Conservation (phyloP, 1,284 basidiomycete genomes). For the Tylopilus sp. region DNA sequence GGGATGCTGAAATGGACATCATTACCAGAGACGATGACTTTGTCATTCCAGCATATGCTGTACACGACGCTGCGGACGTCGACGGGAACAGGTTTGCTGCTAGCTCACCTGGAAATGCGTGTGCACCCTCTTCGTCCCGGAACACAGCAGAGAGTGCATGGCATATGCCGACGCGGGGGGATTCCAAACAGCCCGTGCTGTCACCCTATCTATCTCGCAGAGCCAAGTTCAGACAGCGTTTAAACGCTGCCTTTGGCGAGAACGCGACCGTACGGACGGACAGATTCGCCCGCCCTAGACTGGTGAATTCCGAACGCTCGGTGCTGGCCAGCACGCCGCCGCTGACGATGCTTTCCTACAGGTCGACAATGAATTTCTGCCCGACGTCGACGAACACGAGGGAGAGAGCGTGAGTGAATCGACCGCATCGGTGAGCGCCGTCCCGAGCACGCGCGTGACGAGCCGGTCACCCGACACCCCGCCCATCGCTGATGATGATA, state of each 20-base stretch:
- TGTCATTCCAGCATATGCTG: background rate
- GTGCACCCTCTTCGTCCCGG: background rate
- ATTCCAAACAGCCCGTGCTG: background rate
- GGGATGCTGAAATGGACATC: constrained; percentile 14
- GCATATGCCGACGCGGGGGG: background rate
- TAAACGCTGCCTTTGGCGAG: constrained; percentile 23
- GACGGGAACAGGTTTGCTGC: background rate
- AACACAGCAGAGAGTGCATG: background rate
- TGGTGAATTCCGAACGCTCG: constrained; percentile 12
- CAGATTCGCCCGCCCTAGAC: constrained; percentile 19
- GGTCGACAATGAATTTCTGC: constrained; percentile 12
- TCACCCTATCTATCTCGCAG: constrained; percentile 19
- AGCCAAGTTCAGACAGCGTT: constrained; percentile 19
- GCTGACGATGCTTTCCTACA: background rate
- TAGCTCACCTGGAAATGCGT: background rate
- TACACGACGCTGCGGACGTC: background rate
- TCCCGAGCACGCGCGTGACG: constrained; percentile 21
- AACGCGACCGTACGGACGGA: constrained; percentile 23
- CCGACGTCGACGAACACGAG: constrained; percentile 7
- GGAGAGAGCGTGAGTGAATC: constrained; percentile 10
- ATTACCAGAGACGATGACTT: constrained; percentile 4
- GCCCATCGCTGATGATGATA: background rate
- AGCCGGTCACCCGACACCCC: constrained; percentile 17
- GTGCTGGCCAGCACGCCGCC: background rate
- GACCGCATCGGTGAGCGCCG: constrained; percentile 1